Conservation (phyloP, 202 grass and related monocot genomes). For the Hordeum pubiflorum region DNA sequence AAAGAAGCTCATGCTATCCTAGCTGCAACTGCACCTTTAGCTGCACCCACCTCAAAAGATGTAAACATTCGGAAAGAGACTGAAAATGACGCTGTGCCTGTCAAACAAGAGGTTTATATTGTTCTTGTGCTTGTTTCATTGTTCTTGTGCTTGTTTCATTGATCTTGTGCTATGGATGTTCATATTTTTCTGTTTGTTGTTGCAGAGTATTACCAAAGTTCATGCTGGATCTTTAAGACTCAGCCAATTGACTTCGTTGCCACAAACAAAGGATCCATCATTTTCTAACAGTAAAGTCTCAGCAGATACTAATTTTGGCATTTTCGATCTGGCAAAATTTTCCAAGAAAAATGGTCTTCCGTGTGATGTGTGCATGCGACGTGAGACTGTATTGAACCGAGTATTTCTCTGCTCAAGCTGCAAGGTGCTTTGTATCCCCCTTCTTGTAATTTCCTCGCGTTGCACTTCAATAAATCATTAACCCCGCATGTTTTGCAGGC, state of each 20-base stretch:
- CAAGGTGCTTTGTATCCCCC: slow-evolving; percentile 54
- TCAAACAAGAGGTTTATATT: slow-evolving; percentile 55
- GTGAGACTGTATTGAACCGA: slow-evolving; percentile 73
- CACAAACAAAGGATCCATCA: slow-evolving; percentile 60
- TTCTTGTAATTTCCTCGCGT: not conserved
- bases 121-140: slow-evolving; percentile 13
- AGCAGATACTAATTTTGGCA: slow-evolving; percentile 45
- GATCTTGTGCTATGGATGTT: not conserved
- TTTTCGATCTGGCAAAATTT: slow-evolving; percentile 75
- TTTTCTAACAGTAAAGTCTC: slow-evolving; percentile 50
- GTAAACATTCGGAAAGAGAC: slow-evolving; percentile 51
- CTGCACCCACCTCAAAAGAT: slow-evolving; percentile 37
- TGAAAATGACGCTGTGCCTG: slow-evolving; percentile 40
- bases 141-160: not conserved
- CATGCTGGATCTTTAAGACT: slow-evolving; percentile 49
- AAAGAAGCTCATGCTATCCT: slow-evolving; percentile 97
- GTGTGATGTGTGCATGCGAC: slow-evolving; percentile 82
- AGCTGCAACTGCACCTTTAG: slow-evolving; percentile 62
- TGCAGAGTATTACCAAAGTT: slow-evolving; percentile 28
- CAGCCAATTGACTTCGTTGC: slow-evolving; percentile 33
- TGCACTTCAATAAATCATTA: slow-evolving; percentile 11
- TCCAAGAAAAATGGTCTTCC: slow-evolving; percentile 71
- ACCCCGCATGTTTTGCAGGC: slow-evolving; percentile 45
- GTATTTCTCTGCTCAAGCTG: slow-evolving; percentile 87
- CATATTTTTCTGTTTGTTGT: slow-evolving; percentile 4